Conservation (phyloP, 805 yeast species). For the Clavispora asparagi region DNA sequence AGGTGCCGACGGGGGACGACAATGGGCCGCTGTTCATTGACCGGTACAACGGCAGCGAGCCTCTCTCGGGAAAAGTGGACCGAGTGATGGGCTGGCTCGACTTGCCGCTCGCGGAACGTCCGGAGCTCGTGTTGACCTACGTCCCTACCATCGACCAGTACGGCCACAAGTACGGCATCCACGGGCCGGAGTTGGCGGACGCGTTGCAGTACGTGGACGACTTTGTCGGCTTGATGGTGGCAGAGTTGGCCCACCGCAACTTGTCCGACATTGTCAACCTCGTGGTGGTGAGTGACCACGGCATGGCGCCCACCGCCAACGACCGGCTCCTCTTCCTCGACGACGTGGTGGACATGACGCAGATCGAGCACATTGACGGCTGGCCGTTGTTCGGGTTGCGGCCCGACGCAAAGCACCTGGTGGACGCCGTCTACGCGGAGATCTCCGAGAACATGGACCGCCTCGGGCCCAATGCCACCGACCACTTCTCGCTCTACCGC, state of each 20-base stretch:
- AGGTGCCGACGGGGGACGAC: slow-evolving; percentile 49
- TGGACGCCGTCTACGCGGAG: slow-evolving; percentile 44
- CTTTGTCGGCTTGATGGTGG: slow-evolving; percentile 47
- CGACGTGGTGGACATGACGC: slow-evolving; percentile 53
- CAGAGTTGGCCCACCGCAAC: slow-evolving; percentile 49
- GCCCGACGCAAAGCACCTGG: slow-evolving; percentile 39
- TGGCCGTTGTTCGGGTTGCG: slow-evolving; percentile 84
- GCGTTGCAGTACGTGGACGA: slow-evolving; percentile 63
- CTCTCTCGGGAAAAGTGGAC: slow-evolving; percentile 50
- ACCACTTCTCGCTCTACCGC: slow-evolving; percentile 44
- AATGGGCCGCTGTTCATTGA: slow-evolving; percentile 51
- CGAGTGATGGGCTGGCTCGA: slow-evolving; percentile 68
- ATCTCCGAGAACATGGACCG: slow-evolving; percentile 27
- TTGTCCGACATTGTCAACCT: slow-evolving; percentile 64
- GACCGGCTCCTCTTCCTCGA: slow-evolving; percentile 67
- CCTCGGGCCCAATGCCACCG: slow-evolving; percentile 12
- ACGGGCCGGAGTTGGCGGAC: slow-evolving; percentile 50
- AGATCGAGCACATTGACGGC: slow-evolving; percentile 65
- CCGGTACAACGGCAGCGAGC: slow-evolving; percentile 59
- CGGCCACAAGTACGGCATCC: slow-evolving; percentile 70
- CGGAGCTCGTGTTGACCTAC: slow-evolving; percentile 71
- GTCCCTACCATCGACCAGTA: slow-evolving; percentile 78
- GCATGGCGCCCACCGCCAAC: slow-evolving; percentile 84
- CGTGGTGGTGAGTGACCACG: slow-evolving; percentile 83
- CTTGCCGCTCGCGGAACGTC: slow-evolving; percentile 45